phyloP scores from a whole-genome alignment of 306 rosid genomes.

The Clitoria ternatea region DNA sequence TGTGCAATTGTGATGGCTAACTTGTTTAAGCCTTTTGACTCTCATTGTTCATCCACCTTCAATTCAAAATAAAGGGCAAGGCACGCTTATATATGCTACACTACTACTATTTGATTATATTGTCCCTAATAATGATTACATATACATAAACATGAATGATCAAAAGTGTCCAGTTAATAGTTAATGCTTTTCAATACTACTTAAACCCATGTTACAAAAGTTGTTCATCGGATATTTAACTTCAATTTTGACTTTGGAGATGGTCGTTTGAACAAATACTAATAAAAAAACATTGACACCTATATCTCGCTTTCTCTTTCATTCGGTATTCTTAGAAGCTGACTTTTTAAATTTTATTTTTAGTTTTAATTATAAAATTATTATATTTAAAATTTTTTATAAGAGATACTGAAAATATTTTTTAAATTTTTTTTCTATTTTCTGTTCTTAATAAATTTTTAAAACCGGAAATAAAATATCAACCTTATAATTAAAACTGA shows the following conservation, averaged over 20 bases:
- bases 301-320: background rate
- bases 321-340: background rate
- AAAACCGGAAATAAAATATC: too few relatives aligned
- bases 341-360: too few relatives aligned
- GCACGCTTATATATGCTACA: background rate
- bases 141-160: background rate
- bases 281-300: background rate
- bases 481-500: too few relatives aligned
- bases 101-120: background rate
- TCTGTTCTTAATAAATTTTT: too few relatives aligned
- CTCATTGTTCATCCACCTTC: background rate
- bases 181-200: too few relatives aligned
- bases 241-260: background rate
- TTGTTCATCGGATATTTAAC: background rate
- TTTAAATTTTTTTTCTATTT: too few relatives aligned
- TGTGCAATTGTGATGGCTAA: conserved; percentile 26
- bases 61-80: background rate
- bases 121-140: background rate
- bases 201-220: background rate
- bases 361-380: too few relatives aligned
- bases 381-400: too few relatives aligned
- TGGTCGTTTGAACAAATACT: conserved; percentile 12
- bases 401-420: too few relatives aligned
- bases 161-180: background rate
- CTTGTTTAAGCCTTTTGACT: background rate